phyloP scores from a whole-genome alignment of 1,139 yeast species.

The Geotrichum aggregatum region DNA sequence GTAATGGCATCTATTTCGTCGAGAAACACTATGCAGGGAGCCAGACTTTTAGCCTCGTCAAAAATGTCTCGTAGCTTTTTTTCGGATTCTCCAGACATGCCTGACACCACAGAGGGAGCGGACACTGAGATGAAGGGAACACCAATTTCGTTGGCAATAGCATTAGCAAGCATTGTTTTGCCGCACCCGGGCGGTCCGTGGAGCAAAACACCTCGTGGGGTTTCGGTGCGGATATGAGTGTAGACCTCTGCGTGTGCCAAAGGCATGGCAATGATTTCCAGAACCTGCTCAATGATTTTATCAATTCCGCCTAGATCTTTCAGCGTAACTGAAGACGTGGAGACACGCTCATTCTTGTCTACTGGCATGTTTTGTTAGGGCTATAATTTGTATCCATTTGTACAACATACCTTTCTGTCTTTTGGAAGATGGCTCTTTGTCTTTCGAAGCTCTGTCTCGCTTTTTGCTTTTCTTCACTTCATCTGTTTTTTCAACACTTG shows the following conservation, averaged over 20 bases:
- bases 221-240: conserved; percentile 82
- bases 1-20: conserved; percentile 98
- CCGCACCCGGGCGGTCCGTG: conserved; percentile 99
- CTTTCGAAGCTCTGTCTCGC: conserved; percentile 36
- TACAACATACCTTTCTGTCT: conserved; percentile 45
- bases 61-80: conserved; percentile 88
- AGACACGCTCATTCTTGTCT: conserved; percentile 26
- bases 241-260: conserved; percentile 91
- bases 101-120: conserved; percentile 95
- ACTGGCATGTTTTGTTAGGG: conserved; percentile 11
- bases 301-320: conserved; percentile 88
- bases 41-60: conserved; percentile 84
- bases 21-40: conserved; percentile 88
- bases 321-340: conserved; percentile 45
- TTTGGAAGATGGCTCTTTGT: conserved; percentile 36
- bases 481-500: conserved; percentile 25
- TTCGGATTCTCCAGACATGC: conserved; percentile 99
- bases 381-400: not conserved
- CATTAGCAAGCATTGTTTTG: conserved; percentile 92
- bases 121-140: conserved; percentile 89
- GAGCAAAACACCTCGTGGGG: conserved; percentile 90
- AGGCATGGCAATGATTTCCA: conserved; percentile 90
- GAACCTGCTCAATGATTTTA: conserved; percentile 70
- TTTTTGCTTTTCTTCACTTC: conserved; percentile 38
- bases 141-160: conserved; percentile 88